phyloP scores from a whole-genome alignment of 257 asterid species.

The Rehmannia glutinosa region DNA sequence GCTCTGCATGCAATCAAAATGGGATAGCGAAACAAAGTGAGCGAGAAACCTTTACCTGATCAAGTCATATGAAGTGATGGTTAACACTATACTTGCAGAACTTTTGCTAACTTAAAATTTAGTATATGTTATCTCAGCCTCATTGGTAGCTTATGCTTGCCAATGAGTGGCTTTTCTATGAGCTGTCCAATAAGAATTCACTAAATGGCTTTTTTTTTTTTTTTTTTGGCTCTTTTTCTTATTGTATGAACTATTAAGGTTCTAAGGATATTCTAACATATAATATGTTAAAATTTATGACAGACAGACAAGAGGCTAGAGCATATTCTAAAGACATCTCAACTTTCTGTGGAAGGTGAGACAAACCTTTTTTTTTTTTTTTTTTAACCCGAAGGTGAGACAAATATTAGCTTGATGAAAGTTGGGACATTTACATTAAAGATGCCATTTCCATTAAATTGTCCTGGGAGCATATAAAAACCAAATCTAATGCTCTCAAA shows the following conservation, averaged over 20 bases:
- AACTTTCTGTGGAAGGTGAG: slow-evolving; percentile 91
- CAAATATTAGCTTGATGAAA: slow-evolving; percentile 8
- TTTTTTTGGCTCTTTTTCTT: not conserved
- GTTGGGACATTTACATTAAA: not conserved
- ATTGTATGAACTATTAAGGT: not conserved
- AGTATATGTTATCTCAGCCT: not conserved
- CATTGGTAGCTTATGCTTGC: not conserved
- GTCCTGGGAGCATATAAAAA: not conserved
- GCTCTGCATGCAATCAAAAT: not conserved
- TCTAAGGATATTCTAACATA: slow-evolving; percentile 8
- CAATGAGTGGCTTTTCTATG: not conserved
- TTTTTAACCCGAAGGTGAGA: slow-evolving; percentile 91
- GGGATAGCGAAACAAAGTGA: not conserved
- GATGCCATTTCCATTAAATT: not conserved
- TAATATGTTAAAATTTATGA: not conserved
- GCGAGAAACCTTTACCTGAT: not conserved
- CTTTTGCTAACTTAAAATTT: not conserved
- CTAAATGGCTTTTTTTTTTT: not conserved
- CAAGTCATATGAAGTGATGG: not conserved
- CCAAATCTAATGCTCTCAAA: not conserved
- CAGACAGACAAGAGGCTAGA: slow-evolving; percentile 84
- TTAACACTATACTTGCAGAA: not conserved
- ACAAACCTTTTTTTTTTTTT: no score
- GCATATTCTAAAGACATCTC: slow-evolving; percentile 82
- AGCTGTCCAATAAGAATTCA: not conserved